Base-by-base conservation (phyloP, 495 filamentous ascomycete species). In the Penicillium chermesinum region DNA sequence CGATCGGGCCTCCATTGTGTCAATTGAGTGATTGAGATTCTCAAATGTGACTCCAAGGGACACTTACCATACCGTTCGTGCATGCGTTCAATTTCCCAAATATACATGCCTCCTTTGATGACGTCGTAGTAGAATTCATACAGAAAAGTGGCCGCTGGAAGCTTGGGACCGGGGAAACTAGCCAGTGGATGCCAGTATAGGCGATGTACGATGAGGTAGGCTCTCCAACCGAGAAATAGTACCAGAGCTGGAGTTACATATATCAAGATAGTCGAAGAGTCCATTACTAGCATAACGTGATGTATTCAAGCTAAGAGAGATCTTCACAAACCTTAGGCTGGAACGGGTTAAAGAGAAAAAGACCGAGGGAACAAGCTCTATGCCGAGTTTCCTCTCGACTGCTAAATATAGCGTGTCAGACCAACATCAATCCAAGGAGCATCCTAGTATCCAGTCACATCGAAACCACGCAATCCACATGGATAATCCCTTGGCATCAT, bases 61-160 rank as follows among this genome's bases (percentile, higher is more conserved):
- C n/a, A n/a, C n/a, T n/a, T 27, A 66, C 65, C 58, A 45, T 76
- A 74, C 48, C 61, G 54, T 38, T 73, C 55, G 48, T 81, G 78
- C 72, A 80, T 70, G 10, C 64, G 53, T 37, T 68, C 52, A 22
- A 81, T 71, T 35, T 70, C 53, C 46, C 59, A 69, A 8, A 69
- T 65, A 48, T 76, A 81, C 45, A 61, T 56, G 1, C 75, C 75
- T 4, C 59, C 52, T 7, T 64, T 55, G 27, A 74, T 50, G 13
- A 77, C 50, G 41, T 80, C 74, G 41, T 75, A 73, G 50, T 76
- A 81, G 32, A 73, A 72, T 37, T 81, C 78, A 21, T 75, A 75
- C 17, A 69, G 51, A 21, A 63, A 67, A 10, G 70, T 72, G 4
- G 61, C 52, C 0, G 71, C 72, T 0, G 75, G 72, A 3, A 79